These are phyloP conservation scores for Cyanidioschyzon merolae DNA, from an alignment of 23 red algal genomes.

Conservation along the genomic window DNA sequence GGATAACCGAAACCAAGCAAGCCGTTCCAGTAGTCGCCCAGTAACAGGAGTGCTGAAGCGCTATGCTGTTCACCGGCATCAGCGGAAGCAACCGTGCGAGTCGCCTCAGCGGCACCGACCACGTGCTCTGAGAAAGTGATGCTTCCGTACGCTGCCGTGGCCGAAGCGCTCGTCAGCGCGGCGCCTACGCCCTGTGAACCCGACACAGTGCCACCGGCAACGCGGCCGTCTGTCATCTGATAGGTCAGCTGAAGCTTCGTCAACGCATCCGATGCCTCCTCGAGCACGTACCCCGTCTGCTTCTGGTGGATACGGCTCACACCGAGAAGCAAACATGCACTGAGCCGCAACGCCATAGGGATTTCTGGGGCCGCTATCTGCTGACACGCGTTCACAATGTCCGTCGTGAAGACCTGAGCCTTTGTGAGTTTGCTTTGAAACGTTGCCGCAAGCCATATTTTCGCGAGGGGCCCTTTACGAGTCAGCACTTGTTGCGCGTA, in stretches of 20 bases:
- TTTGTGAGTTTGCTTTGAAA: slow-evolving; percentile 81
- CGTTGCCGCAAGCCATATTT: slow-evolving; percentile 92
- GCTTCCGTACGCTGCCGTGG: background rate
- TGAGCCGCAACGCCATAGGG: slow-evolving; percentile 81
- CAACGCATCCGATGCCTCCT: slow-evolving; percentile 62
- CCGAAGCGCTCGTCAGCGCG: background rate
- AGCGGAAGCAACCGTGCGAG: background rate
- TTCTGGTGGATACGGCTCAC: slow-evolving; percentile 54
- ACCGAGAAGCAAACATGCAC: slow-evolving; percentile 67
- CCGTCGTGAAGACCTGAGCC: slow-evolving; percentile 53
- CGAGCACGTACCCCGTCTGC: slow-evolving; percentile 62
- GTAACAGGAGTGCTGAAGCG: background rate
- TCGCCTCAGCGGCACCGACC: background rate
- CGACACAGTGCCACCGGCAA: background rate
- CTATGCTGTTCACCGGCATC: background rate
- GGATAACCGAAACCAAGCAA: background rate
- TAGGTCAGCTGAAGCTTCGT: background rate
- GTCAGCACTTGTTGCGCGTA: slow-evolving; percentile 80
- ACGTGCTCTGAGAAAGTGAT: slow-evolving; percentile 1
- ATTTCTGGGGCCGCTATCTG: slow-evolving; percentile 50
- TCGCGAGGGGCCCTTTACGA: slow-evolving; percentile 71
- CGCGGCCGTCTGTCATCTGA: background rate
- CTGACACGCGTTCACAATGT: slow-evolving; percentile 33
- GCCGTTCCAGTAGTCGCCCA: background rate
- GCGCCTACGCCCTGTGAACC: background rate